Percentiles rank a stretch among this genome's conserved stretches.
Conservation (phyloP, 1,139 yeast species). For the Kurtzmaniella quercitrusa region DNA sequence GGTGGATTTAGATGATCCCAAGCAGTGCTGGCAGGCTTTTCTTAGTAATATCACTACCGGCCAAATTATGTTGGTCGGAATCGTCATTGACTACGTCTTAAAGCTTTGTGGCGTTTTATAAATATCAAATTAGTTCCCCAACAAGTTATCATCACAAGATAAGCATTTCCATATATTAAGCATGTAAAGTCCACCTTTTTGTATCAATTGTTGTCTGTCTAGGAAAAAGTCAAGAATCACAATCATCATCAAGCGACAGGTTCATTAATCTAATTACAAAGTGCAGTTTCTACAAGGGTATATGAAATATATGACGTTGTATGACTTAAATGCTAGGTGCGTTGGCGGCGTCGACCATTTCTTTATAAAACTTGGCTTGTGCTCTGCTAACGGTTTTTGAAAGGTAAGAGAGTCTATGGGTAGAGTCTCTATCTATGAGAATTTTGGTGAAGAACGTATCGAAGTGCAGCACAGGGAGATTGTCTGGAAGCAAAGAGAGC, state of each 20-base stretch:
- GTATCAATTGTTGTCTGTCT: too few relatives aligned
- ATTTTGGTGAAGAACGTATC: slow-evolving; percentile 22
- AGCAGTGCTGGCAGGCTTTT: slow-evolving; percentile 79
- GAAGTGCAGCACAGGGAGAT: slow-evolving; percentile 30
- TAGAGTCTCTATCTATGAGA: slow-evolving; percentile 19
- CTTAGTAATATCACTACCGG: slow-evolving; percentile 79
- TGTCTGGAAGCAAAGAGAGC: slow-evolving; percentile 26
- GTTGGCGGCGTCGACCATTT: not conserved
- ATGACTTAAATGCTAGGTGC: not conserved
- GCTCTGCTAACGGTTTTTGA: slow-evolving; percentile 28
- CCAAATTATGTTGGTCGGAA: slow-evolving; percentile 70
- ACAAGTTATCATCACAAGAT: not conserved
- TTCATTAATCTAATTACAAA: too few relatives aligned
- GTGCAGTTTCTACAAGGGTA: not conserved
- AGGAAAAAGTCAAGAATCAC: too few relatives aligned
- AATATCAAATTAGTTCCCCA: slow-evolving; percentile 7
- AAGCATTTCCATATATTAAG: not conserved
- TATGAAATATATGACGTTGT: not conserved
- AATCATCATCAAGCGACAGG: too few relatives aligned
- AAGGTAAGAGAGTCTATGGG: slow-evolving; percentile 17
- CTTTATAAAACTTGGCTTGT: slow-evolving; percentile 17
- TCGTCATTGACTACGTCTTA: slow-evolving; percentile 66
- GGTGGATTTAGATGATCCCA: slow-evolving; percentile 77
- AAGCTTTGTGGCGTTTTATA: slow-evolving; percentile 42
- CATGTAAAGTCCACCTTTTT: too few relatives aligned